Conservation (phyloP, 75 land plant genomes). For the Picea glauca region DNA sequence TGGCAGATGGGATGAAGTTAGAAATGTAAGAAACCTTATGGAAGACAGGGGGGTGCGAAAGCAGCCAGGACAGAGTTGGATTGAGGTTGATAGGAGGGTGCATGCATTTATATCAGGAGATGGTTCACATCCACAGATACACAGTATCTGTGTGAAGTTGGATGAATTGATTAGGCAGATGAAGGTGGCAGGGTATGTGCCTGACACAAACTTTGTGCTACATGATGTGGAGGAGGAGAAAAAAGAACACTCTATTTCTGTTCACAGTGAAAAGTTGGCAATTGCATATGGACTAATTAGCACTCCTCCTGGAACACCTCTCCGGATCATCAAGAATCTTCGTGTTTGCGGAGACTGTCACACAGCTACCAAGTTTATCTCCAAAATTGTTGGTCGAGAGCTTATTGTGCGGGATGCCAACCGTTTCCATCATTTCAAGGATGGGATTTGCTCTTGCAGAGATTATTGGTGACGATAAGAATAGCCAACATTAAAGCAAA, state of each 20-base stretch:
- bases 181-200: not conserved
- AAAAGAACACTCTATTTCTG: not conserved
- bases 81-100: slow-evolving; percentile 17
- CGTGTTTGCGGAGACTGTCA: not conserved
- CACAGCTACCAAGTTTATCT: not conserved
- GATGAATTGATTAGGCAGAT: not conserved
- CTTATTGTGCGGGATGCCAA: not conserved
- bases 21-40: slow-evolving; percentile 1
- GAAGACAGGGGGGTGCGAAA: slow-evolving; percentile 5
- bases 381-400: not conserved
- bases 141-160: not conserved
- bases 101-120: slow-evolving; percentile 5
- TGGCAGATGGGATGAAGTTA: slow-evolving; percentile 19
- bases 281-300: not conserved
- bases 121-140: not conserved
- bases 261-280: not conserved
- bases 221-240: not conserved
- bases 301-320: not conserved
- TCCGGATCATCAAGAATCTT: not conserved
- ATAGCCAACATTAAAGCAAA: not conserved
- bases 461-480: slow-evolving; percentile 8
- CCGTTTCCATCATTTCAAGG: not conserved
- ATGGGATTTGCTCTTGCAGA: not conserved
- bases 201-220: not conserved
- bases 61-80: slow-evolving; percentile 11